Evolutionary conservation across 2,329 filamentous ascomycete species (phyloP), one percentile per base, ranked within the genome.

Genomic region (Aspergillus versicolor): DNA sequence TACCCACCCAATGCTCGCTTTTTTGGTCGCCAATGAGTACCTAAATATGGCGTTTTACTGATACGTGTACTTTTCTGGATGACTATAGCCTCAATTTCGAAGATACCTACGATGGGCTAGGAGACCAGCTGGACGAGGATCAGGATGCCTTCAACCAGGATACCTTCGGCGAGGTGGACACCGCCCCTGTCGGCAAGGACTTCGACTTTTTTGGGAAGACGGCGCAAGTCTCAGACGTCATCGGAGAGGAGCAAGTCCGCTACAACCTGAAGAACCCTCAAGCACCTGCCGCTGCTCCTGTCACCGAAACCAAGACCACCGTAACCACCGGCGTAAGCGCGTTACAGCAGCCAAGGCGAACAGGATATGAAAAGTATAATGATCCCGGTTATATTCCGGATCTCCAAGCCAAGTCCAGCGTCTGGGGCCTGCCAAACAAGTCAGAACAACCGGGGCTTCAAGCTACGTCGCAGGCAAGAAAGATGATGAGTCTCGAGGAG

Each of bases 151-250:
- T 97, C 82, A 99, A 99, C 75, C 91, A 97, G 67, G 94, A 97
- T 72, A 99, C 94, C 2, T 99, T 99, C 71, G 90, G 84, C 58
- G 76, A 75, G 56, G 82, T 74, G 37, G 77, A 73, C 17, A 70
- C 73, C 17, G 63, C 73, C 38, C 75, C 80, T 11, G 85, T 94
- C 58, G 92, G 92, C 70, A 95, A 90, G 73, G 93, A 99, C 75
- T 97, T 97, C 68, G 94, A 99, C 74, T 99, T 97, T 77, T 96
- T 95, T 63, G 92, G 92, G 41, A 88, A 90, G 69, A 99, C 94
- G 6, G 92, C 92, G 57, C 87, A 92, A 75, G 90, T 96, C 41
- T 83, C 92, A 19, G 84, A 88, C 76, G 92, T 89, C 37, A 89
- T 99, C 65, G 89, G 91, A 63, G 92, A 97, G 75, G 94, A 97